Evolutionary conservation across 208 protist genomes (phyloP).

Genomic region (Lotmaria passim): DNA sequence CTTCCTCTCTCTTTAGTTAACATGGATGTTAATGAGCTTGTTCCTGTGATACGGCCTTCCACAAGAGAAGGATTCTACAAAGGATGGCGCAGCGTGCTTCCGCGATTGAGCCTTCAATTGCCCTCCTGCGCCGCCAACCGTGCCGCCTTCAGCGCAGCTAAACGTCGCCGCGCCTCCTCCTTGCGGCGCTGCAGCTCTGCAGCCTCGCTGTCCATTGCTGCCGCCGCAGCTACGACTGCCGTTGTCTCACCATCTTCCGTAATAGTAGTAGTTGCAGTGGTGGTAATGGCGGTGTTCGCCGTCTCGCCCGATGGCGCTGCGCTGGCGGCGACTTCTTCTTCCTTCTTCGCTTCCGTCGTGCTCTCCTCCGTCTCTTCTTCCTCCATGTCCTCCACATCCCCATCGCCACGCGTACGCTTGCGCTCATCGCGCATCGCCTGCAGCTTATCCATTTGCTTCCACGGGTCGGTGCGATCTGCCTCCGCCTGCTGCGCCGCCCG

Average conservation of each 20-base stretch:
- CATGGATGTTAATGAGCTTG: too few species aligned
- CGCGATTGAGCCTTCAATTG: too few species aligned
- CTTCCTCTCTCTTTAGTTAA: too few species aligned
- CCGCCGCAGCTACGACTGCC: not conserved
- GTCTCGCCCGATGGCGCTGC: not conserved
- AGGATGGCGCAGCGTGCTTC: too few species aligned
- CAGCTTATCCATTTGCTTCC: constrained; percentile 32
- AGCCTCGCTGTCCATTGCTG: constrained; percentile 8
- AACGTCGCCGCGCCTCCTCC: constrained; percentile 52
- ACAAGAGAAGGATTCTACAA: too few species aligned
- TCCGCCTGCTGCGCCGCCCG: constrained; percentile 28
- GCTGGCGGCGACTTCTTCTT: not conserved
- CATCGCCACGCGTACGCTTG: constrained; percentile 29
- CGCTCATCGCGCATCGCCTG: constrained; percentile 21
- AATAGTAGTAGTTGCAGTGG: too few species aligned
- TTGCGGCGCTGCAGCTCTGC: constrained; percentile 50
- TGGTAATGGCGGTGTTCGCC: not conserved
- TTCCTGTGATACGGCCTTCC: too few species aligned
- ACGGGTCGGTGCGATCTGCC: constrained; percentile 20
- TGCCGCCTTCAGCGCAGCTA: constrained; percentile 55
- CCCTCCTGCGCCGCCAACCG: constrained; percentile 15
- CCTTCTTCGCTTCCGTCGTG: constrained; percentile 1
- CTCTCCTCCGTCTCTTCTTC: constrained; percentile 4
- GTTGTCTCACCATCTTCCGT: too few species aligned
- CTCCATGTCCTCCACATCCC: constrained; percentile 8